Conservation (phyloP, 164 flowering plant genomes). For the Litsea cubeba region DNA sequence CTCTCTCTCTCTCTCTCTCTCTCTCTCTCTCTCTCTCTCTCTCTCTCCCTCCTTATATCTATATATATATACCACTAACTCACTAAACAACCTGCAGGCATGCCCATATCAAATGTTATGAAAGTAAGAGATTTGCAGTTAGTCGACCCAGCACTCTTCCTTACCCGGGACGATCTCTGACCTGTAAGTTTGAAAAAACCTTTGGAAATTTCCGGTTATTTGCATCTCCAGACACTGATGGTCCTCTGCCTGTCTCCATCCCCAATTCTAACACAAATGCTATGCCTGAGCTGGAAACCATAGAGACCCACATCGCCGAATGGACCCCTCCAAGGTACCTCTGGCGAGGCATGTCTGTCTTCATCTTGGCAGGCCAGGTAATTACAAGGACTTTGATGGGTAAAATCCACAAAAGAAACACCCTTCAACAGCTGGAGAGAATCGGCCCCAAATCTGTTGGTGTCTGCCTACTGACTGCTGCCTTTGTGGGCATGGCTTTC, state of each 20-base stretch:
- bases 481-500: conserved; percentile 98
- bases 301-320: conserved; percentile 27
- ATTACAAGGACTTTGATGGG: conserved; percentile 54
- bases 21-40: conserved; percentile 11
- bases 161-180: conserved; percentile 2
- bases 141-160: no score
- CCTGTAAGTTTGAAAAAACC: conserved; percentile 13
- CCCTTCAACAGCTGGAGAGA: conserved; percentile 83
- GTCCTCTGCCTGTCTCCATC: conserved; percentile 28
- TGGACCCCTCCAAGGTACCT: conserved; percentile 81
- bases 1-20: conserved; percentile 9
- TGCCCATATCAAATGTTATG: conserved; percentile 7
- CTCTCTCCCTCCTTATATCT: conserved; percentile 4
- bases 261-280: conserved; percentile 25
- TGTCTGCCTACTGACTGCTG: conserved; percentile 77
- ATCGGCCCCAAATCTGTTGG: conserved; percentile 91
- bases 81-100: conserved; percentile 23
- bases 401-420: conserved; percentile 73
- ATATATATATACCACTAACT: not conserved
- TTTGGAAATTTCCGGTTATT: conserved; percentile 9
- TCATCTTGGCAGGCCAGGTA: conserved; percentile 80
- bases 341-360: conserved; percentile 82
- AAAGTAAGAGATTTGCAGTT: conserved; percentile 9
- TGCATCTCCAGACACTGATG: conserved; percentile 37
- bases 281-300: conserved; percentile 27